Base-by-base conservation (phyloP, 805 yeast species). In the Clavispora carvajalis region DNA sequence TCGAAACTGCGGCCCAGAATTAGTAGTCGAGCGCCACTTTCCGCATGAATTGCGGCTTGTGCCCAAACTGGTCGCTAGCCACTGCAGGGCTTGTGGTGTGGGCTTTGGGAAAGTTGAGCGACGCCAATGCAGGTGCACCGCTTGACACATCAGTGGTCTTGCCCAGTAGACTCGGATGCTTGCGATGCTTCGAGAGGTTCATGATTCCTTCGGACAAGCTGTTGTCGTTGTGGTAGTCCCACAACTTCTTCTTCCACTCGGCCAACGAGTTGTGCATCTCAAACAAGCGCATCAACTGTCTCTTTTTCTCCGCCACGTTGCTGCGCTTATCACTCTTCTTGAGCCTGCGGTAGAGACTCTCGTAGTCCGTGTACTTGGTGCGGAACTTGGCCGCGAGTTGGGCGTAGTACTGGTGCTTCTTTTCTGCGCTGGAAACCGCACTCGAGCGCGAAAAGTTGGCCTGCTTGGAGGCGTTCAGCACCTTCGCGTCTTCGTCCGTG, bases 211-310 rank as follows among this genome's bases (percentile, higher is more conserved):
- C 48, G 39, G 63, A 64, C 46, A 55, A 48, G 46, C 54, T 63
- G 34, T 49, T 49, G 35, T 64, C 67, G 36, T 58, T 55, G 43
- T 66, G 65, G 48, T 44, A 47, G 43, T 71, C 75, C 82, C 82
- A 77, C 15, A 79, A 61, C 48, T 71, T 65, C 43, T 65, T 67
- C 55, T 79, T 79, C 82, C 82, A 77, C 30, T 68, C 67, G 15
- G 74, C 67, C 37, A 80, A 58, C 31, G 67, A 65, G 23, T 68
- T 69, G 55, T 79, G 85, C 58, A 79, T 53, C 37, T 71, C 71
- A 51, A 69, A 64, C 36, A 79, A 57, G 52, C 59, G 63, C 39
- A 60, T 52, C 56, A 73, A 43, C 58, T 48, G 47, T 37, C 41
- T 44, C 44, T 45, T 44, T 24, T 39, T 39, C 17, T 51, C 54